phyloP scores from a whole-genome alignment of 805 yeast species.

The Metschnikowia noctiluminum region DNA sequence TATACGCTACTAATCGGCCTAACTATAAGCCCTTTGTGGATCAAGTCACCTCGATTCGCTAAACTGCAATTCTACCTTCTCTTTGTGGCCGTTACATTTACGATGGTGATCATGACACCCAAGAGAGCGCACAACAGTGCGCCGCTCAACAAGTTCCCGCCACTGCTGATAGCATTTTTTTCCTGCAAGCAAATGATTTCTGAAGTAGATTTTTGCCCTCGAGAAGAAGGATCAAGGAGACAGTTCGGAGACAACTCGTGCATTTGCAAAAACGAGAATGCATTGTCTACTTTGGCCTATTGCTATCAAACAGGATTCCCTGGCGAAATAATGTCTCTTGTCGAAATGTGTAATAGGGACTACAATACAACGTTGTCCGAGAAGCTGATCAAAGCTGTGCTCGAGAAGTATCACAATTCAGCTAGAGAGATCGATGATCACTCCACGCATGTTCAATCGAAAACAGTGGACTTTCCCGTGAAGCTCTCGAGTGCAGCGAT shows the following conservation, averaged over 20 bases:
- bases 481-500: constrained; percentile 23
- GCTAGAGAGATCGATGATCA: constrained; percentile 2
- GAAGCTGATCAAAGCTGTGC: constrained; percentile 22
- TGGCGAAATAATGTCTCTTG: constrained; percentile 21
- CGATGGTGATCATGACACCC: constrained; percentile 50
- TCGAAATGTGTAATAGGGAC: constrained; percentile 24
- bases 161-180: constrained; percentile 27
- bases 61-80: constrained; percentile 3
- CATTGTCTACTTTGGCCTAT: constrained; percentile 36
- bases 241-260: constrained; percentile 15
- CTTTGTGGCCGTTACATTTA: neutral
- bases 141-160: constrained; percentile 30
- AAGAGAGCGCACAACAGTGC: constrained; percentile 25
- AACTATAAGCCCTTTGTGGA: constrained; percentile 5
- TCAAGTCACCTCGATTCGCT: constrained; percentile 1
- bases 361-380: constrained; percentile 21
- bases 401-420: constrained; percentile 4
- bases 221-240: neutral
- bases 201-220: constrained; percentile 21
- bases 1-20: neutral
- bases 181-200: constrained; percentile 29
- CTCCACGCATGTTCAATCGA: neutral
- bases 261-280: constrained; percentile 27
- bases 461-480: constrained; percentile 24
- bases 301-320: constrained; percentile 30